Conservation (phyloP, 1,139 yeast species). For the Diutina ranongensis region DNA sequence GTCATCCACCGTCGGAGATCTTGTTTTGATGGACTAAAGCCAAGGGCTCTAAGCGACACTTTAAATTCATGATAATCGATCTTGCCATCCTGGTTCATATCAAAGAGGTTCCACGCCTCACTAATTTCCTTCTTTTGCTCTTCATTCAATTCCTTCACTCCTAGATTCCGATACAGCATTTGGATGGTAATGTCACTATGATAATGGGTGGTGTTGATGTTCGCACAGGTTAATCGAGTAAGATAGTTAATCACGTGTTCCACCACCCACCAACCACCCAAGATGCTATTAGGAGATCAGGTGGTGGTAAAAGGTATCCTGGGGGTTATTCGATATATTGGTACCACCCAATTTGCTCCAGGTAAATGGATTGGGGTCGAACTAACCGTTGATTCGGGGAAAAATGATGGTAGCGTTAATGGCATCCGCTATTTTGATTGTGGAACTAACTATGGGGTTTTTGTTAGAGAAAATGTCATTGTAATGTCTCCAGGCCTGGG, state of each 20-base stretch:
- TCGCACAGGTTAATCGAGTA: neutral
- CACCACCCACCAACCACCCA: neutral
- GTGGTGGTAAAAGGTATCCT: constrained; percentile 29
- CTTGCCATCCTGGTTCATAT: constrained; percentile 82
- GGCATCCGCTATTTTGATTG: constrained; percentile 56
- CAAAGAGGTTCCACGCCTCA: constrained; percentile 89
- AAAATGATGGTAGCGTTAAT: constrained; percentile 67
- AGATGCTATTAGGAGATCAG: constrained; percentile 21
- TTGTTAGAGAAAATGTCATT: constrained; percentile 28
- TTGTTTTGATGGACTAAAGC: constrained; percentile 73
- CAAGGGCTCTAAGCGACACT: constrained; percentile 88
- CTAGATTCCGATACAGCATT: neutral
- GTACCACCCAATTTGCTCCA: constrained; percentile 44
- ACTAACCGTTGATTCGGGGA: constrained; percentile 52
- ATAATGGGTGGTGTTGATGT: neutral
- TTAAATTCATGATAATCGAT: constrained; percentile 88
- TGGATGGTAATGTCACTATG: neutral
- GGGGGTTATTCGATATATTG: constrained; percentile 40
- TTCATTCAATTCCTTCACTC: constrained; percentile 51
- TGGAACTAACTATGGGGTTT: constrained; percentile 40
- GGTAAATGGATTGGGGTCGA: constrained; percentile 79
- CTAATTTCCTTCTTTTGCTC: constrained; percentile 89
- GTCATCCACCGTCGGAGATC: constrained; percentile 75
- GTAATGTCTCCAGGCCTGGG: neutral
- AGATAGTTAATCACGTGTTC: neutral